phyloP scores from a whole-genome alignment of 768 basidiomycete genomes.

The Lyophyllum shimeji region DNA sequence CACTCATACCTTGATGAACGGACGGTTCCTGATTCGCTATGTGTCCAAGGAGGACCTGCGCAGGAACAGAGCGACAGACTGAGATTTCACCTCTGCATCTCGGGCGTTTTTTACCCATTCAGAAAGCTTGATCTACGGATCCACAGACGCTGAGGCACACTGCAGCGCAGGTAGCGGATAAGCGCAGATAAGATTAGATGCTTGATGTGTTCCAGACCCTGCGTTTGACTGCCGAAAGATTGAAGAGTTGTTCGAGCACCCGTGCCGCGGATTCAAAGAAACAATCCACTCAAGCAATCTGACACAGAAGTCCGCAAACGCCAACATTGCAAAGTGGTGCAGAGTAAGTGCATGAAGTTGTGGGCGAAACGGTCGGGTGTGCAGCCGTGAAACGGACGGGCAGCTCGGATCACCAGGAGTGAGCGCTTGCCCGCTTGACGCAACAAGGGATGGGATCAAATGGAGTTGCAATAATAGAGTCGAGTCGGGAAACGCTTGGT shows the following conservation, averaged over 20 bases:
- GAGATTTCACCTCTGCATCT: neutral
- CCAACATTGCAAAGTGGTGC: neutral
- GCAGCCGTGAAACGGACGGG: slow-evolving; percentile 10
- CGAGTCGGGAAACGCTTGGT: too few species aligned
- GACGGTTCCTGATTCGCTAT: neutral
- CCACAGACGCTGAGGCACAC: neutral
- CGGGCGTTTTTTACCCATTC: neutral
- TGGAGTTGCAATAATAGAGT: neutral
- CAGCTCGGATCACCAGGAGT: slow-evolving; percentile 14
- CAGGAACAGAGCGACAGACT: neutral
- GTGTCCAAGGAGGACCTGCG: neutral
- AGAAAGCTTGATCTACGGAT: neutral
- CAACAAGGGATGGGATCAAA: neutral
- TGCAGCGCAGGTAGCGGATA: neutral
- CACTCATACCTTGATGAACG: neutral
- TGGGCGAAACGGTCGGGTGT: neutral
- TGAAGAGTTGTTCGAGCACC: too few species aligned
- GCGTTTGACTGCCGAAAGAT: too few species aligned
- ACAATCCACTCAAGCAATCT: too few species aligned
- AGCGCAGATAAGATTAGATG: neutral
- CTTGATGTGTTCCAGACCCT: neutral
- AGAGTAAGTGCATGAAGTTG: neutral
- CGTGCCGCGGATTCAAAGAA: too few species aligned
- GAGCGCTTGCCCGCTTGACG: slow-evolving; percentile 8
- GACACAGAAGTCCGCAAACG: too few species aligned